phyloP scores from a whole-genome alignment of 225 moss, liverwort and hornwort genomes.

The Sphagnum contortum region DNA sequence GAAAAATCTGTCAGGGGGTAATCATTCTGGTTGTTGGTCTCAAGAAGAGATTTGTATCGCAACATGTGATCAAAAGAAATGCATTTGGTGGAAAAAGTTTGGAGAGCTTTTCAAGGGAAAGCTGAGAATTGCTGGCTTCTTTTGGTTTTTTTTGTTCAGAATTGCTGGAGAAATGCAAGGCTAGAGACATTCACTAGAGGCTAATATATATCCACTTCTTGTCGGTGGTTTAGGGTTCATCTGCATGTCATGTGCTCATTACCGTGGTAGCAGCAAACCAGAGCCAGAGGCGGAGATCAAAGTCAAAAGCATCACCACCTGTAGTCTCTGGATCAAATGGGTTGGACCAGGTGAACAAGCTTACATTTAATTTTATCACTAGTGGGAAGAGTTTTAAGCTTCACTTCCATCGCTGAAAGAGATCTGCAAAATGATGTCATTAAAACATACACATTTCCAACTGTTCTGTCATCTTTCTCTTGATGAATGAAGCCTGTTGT shows the following conservation, averaged over 20 bases:
- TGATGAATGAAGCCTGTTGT: background rate
- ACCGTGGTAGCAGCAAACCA: conserved; percentile 17
- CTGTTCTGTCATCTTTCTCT: conserved; percentile 1
- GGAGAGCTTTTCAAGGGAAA: no score
- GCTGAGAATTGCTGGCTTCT: no score
- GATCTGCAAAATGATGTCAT: background rate
- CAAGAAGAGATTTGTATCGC: no score
- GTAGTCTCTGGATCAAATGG: conserved; percentile 9
- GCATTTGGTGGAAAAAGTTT: no score
- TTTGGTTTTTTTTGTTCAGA: no score
- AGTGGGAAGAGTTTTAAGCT: background rate
- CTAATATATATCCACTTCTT: no score
- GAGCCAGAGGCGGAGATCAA: conserved; percentile 19
- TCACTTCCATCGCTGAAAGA: no score
- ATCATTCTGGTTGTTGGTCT: no score
- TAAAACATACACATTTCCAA: background rate
- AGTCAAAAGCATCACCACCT: conserved; percentile 26
- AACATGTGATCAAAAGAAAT: no score
- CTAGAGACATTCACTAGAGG: no score
- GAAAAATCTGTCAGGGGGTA: no score
- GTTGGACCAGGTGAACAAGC: conserved; percentile 54
- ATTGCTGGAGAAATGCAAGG: no score
- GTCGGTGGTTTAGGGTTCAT: conserved; percentile 9
- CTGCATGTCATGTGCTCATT: conserved; percentile 6
- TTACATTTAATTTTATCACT: background rate